Evolutionary conservation across 139 green algal genomes (phyloP), one percentile per base, ranked within the genome.

Genomic region (Closterium sp.): DNA sequence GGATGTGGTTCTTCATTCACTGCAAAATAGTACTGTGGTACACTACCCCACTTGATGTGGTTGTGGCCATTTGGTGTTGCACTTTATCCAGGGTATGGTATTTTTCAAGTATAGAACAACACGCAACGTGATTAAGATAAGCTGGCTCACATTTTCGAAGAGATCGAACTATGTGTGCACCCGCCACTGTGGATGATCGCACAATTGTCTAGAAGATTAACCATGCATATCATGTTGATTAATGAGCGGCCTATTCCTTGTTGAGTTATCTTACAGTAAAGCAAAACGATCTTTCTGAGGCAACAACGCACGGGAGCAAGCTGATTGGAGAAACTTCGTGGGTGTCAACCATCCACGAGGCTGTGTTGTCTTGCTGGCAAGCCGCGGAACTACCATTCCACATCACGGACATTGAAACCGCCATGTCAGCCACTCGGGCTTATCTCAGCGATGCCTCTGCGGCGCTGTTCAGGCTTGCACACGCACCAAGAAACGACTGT

Each of bases 1-100:
- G 87, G 91, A 28, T 93, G 91, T 87, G 91, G 91, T 25, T 32
- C 66, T 12, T 93, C 91, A 25, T 93, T 93, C 19, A 33, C 87
- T 10, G 33, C 91, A 25, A 93, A 91, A 88, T 88, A 91, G 85
- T 76, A n/a, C n/a, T n/a, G n/a, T n/a, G n/a, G n/a, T n/a, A n/a
- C n/a, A n/a, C n/a, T n/a, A n/a, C n/a, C n/a, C n/a, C n/a, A n/a
- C n/a, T n/a, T n/a, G n/a, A n/a, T n/a, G n/a, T n/a, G n/a, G n/a
- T n/a, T n/a, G n/a, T n/a, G n/a, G n/a, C n/a, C n/a, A n/a, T n/a
- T n/a, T n/a, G n/a, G n/a, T n/a, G n/a, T n/a, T n/a, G n/a, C n/a
- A n/a, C n/a, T n/a, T n/a, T n/a, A n/a, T n/a, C n/a, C n/a, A n/a
- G n/a, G n/a, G n/a, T n/a, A n/a, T n/a, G n/a, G n/a, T n/a, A n/a